Base-by-base conservation (phyloP, 495 filamentous ascomycete species). In the Glonium stellatum region DNA sequence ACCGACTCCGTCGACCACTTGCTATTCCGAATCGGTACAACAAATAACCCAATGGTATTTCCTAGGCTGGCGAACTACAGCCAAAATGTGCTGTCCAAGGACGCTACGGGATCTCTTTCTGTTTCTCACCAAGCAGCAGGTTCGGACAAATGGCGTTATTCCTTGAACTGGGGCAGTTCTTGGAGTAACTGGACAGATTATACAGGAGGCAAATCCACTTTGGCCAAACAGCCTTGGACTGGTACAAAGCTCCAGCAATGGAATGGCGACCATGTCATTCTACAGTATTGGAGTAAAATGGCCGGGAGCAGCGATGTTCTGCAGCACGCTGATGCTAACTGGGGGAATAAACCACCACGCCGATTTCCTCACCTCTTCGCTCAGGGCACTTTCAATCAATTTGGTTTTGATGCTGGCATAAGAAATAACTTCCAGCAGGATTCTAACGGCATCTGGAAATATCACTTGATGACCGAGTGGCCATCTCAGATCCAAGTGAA, bases 201-300 rank as follows among this genome's bases (percentile, higher is more conserved):
- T 66, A 58, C 54, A 15, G 76, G 77, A 22, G 66, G 63, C 18
- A 78, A 80, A 31, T 69, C 71, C 4, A 75, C 74, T 1, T 68
- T 84, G n/a, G 41, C 73, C 11, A 69, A 71, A 22, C 72, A 78
- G 55, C 65, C 72, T 39, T 88, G 86, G 86, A 74, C 73, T 2
- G 86, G 86, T 11, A 84, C 83, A 0, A 76, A 81, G 27, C 62
- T 72, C 1, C 86, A 89, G 67, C 69, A 67, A 25, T 89, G 86
- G 86, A 59, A 77, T 6, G 86, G 82, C 37, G 80, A 86, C 47
- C 86, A 89, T 62, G 71, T 88, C 13, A 76, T 78, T 4, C 79
- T 86, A 23, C 83, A 87, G 61, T 89, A 89, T 68, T 89, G 78
- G 80, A 85, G 78, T 69, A 75, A 77, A 42, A 72, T 82, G 21